A percentile compares a stretch with the other conserved stretches of the same genome.
These are phyloP conservation scores for Kitagawia praeruptora DNA, from an alignment of 129 eudicot species.

Conservation along the genomic window DNA sequence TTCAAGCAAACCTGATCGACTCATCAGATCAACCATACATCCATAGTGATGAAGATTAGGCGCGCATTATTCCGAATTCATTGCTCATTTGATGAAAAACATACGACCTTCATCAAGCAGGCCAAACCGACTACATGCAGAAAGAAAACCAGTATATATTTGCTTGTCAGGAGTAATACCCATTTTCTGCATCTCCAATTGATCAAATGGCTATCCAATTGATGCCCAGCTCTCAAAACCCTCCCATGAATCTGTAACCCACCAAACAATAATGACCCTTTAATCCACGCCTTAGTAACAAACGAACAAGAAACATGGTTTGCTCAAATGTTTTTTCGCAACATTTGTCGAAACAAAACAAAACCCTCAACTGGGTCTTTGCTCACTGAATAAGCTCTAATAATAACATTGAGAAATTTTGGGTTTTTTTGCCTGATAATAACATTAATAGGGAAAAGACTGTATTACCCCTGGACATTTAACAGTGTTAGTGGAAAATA, in stretches of 20 bases:
- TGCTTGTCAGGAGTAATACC: slow-evolving; percentile 62
- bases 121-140: slow-evolving; percentile 78
- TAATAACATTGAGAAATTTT: slow-evolving; percentile 40
- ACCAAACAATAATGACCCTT: slow-evolving; percentile 18
- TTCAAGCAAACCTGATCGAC: slow-evolving; percentile 72
- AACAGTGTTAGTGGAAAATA: too few relatives aligned
- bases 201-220: slow-evolving; percentile 44
- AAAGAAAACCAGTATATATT: slow-evolving; percentile 68
- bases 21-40: slow-evolving; percentile 71
- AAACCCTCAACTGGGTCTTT: slow-evolving; percentile 37
- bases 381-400: slow-evolving; percentile 47
- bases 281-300: slow-evolving; percentile 33
- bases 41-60: slow-evolving; percentile 83
- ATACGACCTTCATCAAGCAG: slow-evolving; percentile 49
- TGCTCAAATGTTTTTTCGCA: slow-evolving; percentile 26
- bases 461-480: too few relatives aligned
- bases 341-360: slow-evolving; percentile 37
- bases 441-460: too few relatives aligned
- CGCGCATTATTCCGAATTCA: slow-evolving; percentile 34
- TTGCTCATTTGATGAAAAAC: slow-evolving; percentile 47
- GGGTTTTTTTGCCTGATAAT: slow-evolving; percentile 30
- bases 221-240: slow-evolving; percentile 53
- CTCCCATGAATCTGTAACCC: slow-evolving; percentile 60
- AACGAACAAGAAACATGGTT: slow-evolving; percentile 40
- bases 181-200: slow-evolving; percentile 36